Evolutionary conservation across 148 eudicot genomes (phyloP), one percentile per base, ranked within the genome.

Genomic region (Rheum nobile): DNA sequence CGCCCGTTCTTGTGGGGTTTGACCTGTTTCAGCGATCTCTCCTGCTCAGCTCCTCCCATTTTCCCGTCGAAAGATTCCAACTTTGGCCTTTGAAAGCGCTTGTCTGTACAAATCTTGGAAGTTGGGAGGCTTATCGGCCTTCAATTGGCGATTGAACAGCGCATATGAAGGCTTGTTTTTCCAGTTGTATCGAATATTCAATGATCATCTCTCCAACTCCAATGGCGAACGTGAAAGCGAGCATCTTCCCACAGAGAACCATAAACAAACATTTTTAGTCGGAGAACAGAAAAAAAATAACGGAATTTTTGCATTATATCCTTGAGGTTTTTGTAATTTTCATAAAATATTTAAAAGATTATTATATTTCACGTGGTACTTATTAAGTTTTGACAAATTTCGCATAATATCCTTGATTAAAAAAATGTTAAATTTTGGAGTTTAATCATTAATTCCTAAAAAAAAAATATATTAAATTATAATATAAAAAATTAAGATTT

Each of bases 1-100:
- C 39, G 70, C 71, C 21, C 70, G 6, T 22, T 74, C 32, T 73
- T 21, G 17, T 50, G 5, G 67, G 41, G 39, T 38, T 74, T 74
- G 16, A 5, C 71, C 3, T 75, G 76, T 22, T 74, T 63, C 22
- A 71, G 38, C 48, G 67, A 75, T 48, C 71, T 70, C 73, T 7
- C 1, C 28, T 77, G 68, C 21, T 63, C 79, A 34, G n/a, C 14
- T 34, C 8, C 22, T 29, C 39, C 70, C 70, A 65, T 65, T 32
- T 65, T 32, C 21, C 21, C 37, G 22, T 34, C 10, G 32, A 29
- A 16, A 32, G 38, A 65, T 34, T 16, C 8, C 10, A 34, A 65
- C 8, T 65, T 65, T 65, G 22, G 21, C 32, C n/a, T 65, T 12
- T 6, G 19, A 29, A 31, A 31, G 37, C 35, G 28, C 37, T 61